Evolutionary conservation across 2,329 filamentous ascomycete genomes (phyloP).

Genomic region (Xylaria arbuscula): DNA sequence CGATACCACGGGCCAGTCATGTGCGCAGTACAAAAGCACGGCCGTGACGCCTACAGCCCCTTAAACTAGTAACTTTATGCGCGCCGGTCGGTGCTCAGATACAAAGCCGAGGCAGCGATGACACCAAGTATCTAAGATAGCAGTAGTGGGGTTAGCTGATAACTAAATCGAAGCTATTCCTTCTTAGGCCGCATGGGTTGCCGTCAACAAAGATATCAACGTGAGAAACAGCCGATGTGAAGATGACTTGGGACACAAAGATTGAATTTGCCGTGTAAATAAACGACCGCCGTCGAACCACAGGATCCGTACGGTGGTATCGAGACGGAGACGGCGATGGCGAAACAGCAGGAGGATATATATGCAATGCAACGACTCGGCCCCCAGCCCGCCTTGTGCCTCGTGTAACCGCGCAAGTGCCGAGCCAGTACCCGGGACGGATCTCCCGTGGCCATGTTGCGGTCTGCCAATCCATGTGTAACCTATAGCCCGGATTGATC

Average conservation of each 20-base stretch:
- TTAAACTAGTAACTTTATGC: slow-evolving; percentile 9
- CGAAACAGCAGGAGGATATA: background rate
- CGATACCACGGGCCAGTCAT: slow-evolving; percentile 20
- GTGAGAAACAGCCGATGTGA: background rate
- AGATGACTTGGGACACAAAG: background rate
- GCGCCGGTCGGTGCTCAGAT: background rate
- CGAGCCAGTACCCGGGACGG: background rate
- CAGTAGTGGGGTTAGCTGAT: slow-evolving; percentile 1
- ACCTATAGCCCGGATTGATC: slow-evolving; percentile 6
- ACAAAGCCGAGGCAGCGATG: background rate
- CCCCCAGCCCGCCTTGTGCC: slow-evolving; percentile 13
- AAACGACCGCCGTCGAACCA: background rate
- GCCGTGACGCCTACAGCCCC: slow-evolving; percentile 22
- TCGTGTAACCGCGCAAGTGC: slow-evolving; percentile 31
- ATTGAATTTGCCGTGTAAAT: background rate
- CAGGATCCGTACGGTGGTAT: slow-evolving; percentile 1
- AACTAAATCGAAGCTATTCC: background rate
- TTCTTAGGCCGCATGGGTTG: background rate
- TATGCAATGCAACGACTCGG: slow-evolving; percentile 33
- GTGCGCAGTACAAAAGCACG: slow-evolving; percentile 22
- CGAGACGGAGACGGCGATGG: slow-evolving; percentile 2
- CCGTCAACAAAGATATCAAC: background rate
- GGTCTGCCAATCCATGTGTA: slow-evolving; percentile 23
- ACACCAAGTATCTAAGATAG: background rate
- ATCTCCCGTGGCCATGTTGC: slow-evolving; percentile 6